phyloP scores from a whole-genome alignment of 805 yeast genomes.

The Groenewaldozyma salmanticensis region DNA sequence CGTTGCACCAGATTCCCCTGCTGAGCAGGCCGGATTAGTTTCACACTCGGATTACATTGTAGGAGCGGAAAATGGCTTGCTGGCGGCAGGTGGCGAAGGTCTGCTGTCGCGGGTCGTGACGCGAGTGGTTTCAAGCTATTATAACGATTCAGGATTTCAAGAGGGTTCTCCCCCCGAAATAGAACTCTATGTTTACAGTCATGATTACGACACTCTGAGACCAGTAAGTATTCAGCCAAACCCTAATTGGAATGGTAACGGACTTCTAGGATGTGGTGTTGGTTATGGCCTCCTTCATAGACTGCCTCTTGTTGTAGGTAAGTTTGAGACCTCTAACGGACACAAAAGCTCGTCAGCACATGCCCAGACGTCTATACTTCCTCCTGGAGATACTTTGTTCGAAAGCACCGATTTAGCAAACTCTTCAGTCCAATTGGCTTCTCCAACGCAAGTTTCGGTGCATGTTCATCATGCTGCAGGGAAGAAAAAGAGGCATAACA shows the following conservation, averaged over 20 bases:
- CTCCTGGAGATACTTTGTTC: conserved; percentile 33
- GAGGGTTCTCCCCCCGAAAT: conserved; percentile 28
- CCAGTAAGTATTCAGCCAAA: conserved; percentile 74
- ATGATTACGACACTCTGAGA: conserved; percentile 73
- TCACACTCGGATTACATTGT: conserved; percentile 84
- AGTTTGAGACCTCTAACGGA: conserved; percentile 5
- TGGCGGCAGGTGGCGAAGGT: conserved; percentile 83
- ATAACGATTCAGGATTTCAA: conserved; percentile 16
- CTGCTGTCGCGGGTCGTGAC: conserved; percentile 55
- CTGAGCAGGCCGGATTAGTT: conserved; percentile 68
- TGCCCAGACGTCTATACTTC: conserved; percentile 7
- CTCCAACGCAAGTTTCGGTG: conserved; percentile 2
- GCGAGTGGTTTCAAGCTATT: conserved; percentile 36
- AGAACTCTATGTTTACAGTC: conserved; percentile 72
- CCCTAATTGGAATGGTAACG: conserved; percentile 74
- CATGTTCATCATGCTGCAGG: conserved; percentile 3
- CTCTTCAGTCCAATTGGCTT: not conserved
- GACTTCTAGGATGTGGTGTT: conserved; percentile 85
- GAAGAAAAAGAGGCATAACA: conserved; percentile 6
- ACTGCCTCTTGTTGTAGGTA: conserved; percentile 50
- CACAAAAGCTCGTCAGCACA: conserved; percentile 3
- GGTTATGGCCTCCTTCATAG: conserved; percentile 88
- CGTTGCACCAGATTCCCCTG: conserved; percentile 70
- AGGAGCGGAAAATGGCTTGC: conserved; percentile 77
- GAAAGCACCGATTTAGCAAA: conserved; percentile 18